These are phyloP conservation scores for Antrodiella citrinella DNA, from an alignment of 768 basidiomycete species.

Conservation along the genomic window DNA sequence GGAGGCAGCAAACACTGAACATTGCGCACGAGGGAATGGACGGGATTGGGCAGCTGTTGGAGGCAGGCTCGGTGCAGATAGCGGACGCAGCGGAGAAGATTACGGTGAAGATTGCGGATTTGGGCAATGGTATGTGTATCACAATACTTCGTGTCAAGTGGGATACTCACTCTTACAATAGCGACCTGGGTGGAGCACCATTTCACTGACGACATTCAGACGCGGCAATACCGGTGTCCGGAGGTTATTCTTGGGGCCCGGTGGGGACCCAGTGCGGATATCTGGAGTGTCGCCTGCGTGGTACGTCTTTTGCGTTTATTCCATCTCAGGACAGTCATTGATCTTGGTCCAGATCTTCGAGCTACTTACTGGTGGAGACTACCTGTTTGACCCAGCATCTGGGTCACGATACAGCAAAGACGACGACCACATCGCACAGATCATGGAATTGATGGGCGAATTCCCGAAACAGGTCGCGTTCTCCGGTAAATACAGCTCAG, in stretches of 20 bases:
- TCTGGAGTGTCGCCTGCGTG: constrained; percentile 95
- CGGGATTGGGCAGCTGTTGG: constrained; percentile 21
- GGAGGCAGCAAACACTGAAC: not conserved
- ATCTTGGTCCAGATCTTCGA: constrained; percentile 67
- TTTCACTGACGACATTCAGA: constrained; percentile 98
- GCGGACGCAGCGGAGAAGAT: constrained; percentile 45
- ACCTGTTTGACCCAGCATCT: constrained; percentile 94
- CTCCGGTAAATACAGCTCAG: constrained; percentile 85
- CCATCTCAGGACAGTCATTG: too few species aligned
- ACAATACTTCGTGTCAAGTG: constrained; percentile 5
- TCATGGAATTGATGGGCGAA: constrained; percentile 93
- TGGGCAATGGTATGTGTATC: constrained; percentile 86
- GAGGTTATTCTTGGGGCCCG: constrained; percentile 95
- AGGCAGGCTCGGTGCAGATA: constrained; percentile 12
- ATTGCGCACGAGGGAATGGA: constrained; percentile 22
- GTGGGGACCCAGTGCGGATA: constrained; percentile 93
- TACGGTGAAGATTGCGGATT: constrained; percentile 97
- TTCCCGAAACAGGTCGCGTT: constrained; percentile 78
- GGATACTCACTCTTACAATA: too few species aligned
- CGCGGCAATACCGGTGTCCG: constrained; percentile 93
- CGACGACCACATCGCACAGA: constrained; percentile 96
- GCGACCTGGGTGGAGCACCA: constrained; percentile 92
- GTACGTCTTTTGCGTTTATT: constrained; percentile 37
- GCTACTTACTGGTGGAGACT: constrained; percentile 92
- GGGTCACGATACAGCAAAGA: constrained; percentile 95